Conservation (phyloP, 306 rosid species). For the Urtica urens region DNA sequence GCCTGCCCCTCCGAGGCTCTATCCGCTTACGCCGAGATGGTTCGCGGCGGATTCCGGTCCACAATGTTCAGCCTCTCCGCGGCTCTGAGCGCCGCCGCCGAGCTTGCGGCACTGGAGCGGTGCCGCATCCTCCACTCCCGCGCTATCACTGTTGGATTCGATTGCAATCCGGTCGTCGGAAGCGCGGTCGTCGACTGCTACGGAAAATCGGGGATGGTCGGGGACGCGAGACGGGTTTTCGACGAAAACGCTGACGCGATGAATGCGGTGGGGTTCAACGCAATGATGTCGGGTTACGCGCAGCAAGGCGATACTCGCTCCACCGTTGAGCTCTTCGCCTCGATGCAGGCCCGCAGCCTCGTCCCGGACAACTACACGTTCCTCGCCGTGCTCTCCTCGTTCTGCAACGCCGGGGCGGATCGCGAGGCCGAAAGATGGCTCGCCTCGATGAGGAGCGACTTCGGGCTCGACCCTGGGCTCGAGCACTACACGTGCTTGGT, state of each 20-base stretch:
- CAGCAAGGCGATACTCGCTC: conserved; percentile 56
- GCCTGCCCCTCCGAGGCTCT: conserved; percentile 33
- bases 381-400: conserved; percentile 48
- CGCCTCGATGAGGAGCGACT: conserved; percentile 42
- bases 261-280: conserved; percentile 76
- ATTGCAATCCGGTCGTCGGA: conserved; percentile 37
- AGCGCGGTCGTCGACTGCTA: conserved; percentile 62
- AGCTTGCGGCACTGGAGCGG: conserved; percentile 69
- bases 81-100: conserved; percentile 53
- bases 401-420: conserved; percentile 51
- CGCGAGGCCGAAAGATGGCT: conserved; percentile 50
- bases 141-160: conserved; percentile 40
- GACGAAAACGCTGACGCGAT: conserved; percentile 28
- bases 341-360: conserved; percentile 37
- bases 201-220: conserved; percentile 61
- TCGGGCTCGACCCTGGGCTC: conserved; percentile 50
- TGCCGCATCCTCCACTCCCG: conserved; percentile 58
- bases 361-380: conserved; percentile 64
- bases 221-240: conserved; percentile 60
- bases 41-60: conserved; percentile 27
- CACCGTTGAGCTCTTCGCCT: conserved; percentile 28
- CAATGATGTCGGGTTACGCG: conserved; percentile 72
- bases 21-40: conserved; percentile 41
- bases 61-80: conserved; percentile 51
- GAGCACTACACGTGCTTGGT: conserved; percentile 88